A percentile compares a stretch with the other conserved stretches of the same genome.
phyloP scores from a whole-genome alignment of 1,284 basidiomycete genomes.

The Xerocomus nothofagi region DNA sequence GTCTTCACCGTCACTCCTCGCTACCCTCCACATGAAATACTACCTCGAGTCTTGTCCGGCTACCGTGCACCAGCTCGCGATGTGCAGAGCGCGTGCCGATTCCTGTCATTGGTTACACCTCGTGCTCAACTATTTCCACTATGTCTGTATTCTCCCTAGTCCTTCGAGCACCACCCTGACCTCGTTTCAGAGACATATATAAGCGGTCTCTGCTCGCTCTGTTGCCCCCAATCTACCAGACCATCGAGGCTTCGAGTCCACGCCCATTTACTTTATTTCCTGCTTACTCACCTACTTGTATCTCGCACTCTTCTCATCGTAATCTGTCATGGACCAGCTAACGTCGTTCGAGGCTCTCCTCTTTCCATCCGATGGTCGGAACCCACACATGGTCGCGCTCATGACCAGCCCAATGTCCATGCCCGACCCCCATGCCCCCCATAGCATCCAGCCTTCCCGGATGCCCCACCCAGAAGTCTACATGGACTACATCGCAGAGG shows the following conservation, averaged over 20 bases:
- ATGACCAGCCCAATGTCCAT: constrained; percentile 62
- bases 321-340: constrained; percentile 55
- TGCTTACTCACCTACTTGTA: constrained; percentile 13
- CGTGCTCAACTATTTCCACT: constrained; percentile 28
- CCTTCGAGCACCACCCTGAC: constrained; percentile 32
- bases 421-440: constrained; percentile 45
- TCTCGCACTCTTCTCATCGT: constrained; percentile 9
- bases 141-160: constrained; percentile 20
- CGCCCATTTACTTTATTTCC: constrained; percentile 24
- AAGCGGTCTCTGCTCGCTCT: constrained; percentile 18
- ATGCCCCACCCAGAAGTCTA: constrained; percentile 79
- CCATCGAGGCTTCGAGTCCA: constrained; percentile 6
- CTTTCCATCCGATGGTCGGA: constrained; percentile 65
- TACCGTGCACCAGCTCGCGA: constrained; percentile 8
- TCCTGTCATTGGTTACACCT: constrained; percentile 30
- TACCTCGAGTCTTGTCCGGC: background rate
- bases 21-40: constrained; percentile 20
- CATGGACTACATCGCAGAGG: constrained; percentile 81
- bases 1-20: constrained; percentile 7
- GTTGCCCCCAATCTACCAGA: constrained; percentile 14
- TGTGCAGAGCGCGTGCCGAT: constrained; percentile 13
- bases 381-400: constrained; percentile 65
- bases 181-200: constrained; percentile 38
- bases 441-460: constrained; percentile 44
- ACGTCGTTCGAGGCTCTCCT: constrained; percentile 61